These are phyloP conservation scores for Puccinia sorghi DNA, from an alignment of 1,284 basidiomycete species.

Conservation along the genomic window DNA sequence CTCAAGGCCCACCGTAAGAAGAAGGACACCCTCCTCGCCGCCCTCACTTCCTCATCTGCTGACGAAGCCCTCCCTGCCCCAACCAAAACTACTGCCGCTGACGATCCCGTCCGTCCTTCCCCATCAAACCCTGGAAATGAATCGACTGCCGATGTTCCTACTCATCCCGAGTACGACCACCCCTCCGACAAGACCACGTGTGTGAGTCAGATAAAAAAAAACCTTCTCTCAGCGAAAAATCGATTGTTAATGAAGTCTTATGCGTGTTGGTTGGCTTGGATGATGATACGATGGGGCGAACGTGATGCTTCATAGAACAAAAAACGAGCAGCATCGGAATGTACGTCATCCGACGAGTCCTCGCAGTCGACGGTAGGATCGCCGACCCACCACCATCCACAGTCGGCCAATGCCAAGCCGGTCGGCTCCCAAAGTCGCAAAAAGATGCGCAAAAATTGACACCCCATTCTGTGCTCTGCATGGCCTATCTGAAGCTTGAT, in stretches of 20 bases:
- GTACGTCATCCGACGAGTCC: neutral
- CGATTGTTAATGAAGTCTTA: neutral
- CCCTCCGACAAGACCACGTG: no score
- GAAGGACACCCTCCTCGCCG: conserved; percentile 22
- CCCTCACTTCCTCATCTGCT: neutral
- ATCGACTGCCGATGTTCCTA: neutral
- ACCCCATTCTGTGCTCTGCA: no score
- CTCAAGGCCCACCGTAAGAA: conserved; percentile 22
- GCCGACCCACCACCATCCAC: neutral
- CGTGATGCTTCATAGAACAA: no score
- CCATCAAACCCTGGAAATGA: neutral
- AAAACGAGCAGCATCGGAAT: conserved; percentile 23
- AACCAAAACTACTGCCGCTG: neutral
- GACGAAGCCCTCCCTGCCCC: neutral
- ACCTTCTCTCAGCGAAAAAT: no score
- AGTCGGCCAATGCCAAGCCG: neutral
- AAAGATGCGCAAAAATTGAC: conserved; percentile 22
- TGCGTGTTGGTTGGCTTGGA: neutral
- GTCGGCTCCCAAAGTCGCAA: conserved; percentile 7
- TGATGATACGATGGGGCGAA: no score
- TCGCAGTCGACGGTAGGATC: neutral
- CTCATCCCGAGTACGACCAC: neutral
- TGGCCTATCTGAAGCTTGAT: no score
- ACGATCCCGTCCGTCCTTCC: neutral
- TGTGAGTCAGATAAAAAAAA: no score